A percentile compares a stretch with the other conserved stretches of the same genome.
Evolutionary conservation across 345 rosid genomes (phyloP).

Genomic region (Gossypioides kirkii): DNA sequence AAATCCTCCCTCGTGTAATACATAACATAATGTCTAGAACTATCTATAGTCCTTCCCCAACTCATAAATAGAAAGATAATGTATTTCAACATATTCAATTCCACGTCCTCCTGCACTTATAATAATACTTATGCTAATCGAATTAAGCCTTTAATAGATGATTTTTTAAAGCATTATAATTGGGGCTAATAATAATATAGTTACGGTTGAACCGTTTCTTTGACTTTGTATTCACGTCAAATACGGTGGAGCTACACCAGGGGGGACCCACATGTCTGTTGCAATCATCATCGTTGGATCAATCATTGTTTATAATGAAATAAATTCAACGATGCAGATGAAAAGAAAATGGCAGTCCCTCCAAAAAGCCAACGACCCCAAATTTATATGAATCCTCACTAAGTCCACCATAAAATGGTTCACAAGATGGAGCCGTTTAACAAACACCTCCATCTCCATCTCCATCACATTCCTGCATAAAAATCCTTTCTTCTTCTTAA

Average conservation of each 20-base stretch:
- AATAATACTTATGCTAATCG: too few species aligned
- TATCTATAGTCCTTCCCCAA: too few species aligned
- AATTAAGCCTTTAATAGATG: too few species aligned
- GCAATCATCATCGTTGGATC: conserved; percentile 30
- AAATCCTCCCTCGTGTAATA: too few species aligned
- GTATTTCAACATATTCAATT: too few species aligned
- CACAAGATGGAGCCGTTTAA: conserved; percentile 62
- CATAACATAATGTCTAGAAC: too few species aligned
- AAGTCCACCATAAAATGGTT: conserved; percentile 35
- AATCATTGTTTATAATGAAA: neutral
- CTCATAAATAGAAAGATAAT: too few species aligned
- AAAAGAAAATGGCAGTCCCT: neutral
- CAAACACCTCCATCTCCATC: conserved; percentile 31
- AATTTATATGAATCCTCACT: conserved; percentile 17
- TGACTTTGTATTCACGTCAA: conserved; percentile 27
- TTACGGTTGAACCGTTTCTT: conserved; percentile 49
- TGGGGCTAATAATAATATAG: neutral
- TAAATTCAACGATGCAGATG: neutral
- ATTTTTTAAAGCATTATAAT: neutral
- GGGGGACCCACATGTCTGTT: neutral
- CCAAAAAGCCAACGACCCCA: conserved; percentile 25
- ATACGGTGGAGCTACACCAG: conserved; percentile 1
- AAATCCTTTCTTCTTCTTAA: neutral
- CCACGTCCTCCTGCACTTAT: too few species aligned
- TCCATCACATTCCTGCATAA: neutral